A percentile compares a stretch with the other conserved stretches of the same genome.
phyloP scores from a whole-genome alignment of 495 filamentous ascomycete genomes.

The Cetradonia linearis region DNA sequence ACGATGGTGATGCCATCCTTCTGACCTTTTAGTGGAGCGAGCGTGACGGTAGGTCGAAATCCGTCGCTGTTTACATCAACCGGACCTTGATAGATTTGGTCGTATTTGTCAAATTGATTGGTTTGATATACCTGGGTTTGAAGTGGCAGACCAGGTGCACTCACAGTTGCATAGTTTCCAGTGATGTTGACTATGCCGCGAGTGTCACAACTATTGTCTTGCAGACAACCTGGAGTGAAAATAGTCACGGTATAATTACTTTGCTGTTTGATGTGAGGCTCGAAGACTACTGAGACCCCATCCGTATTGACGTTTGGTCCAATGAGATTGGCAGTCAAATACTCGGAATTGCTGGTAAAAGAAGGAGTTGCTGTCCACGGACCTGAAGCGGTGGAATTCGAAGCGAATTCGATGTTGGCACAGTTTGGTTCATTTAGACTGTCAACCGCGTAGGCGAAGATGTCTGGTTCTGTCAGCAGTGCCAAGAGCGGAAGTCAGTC shows the following conservation, averaged over 20 bases:
- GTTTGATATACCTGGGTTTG: conserved; percentile 63
- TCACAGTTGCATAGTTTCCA: conserved; percentile 48
- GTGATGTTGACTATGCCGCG: conserved; percentile 76
- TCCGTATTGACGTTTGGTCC: conserved; percentile 41
- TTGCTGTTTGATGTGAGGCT: conserved; percentile 75
- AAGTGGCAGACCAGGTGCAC: conserved; percentile 32
- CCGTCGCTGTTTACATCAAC: conserved; percentile 63
- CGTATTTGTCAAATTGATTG: conserved; percentile 90
- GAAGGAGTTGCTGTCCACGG: conserved; percentile 60
- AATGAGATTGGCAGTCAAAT: conserved; percentile 58
- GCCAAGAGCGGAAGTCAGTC: conserved; percentile 5
- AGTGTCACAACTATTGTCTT: conserved; percentile 63
- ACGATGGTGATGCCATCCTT: conserved; percentile 60
- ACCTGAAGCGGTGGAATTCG: conserved; percentile 56
- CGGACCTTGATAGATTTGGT: conserved; percentile 73
- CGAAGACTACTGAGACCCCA: conserved; percentile 56
- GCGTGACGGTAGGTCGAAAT: conserved; percentile 74
- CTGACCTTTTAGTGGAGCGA: conserved; percentile 59
- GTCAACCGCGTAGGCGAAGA: conserved; percentile 72
- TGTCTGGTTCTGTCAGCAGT: conserved; percentile 40
- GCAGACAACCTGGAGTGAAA: conserved; percentile 80
- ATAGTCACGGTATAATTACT: conserved; percentile 83
- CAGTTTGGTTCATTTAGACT: conserved; percentile 85
- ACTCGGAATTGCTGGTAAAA: conserved; percentile 54
- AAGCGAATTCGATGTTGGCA: conserved; percentile 51